Evolutionary conservation across 169 alveolate genomes (phyloP).

Genomic region (Eimeria sp.): DNA sequence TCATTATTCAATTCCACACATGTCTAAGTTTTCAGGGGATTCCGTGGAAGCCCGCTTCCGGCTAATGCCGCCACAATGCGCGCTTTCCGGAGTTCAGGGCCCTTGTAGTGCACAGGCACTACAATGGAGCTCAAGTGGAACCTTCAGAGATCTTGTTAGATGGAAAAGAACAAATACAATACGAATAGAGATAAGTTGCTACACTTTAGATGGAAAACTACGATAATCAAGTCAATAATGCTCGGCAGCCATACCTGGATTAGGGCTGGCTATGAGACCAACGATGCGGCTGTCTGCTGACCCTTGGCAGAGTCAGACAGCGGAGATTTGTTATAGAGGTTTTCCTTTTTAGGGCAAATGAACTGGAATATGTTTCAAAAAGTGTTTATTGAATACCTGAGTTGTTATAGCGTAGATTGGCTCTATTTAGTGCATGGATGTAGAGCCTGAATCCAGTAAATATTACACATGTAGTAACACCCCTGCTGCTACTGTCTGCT

Average conservation of each 20-base stretch:
- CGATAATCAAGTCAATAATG: background rate
- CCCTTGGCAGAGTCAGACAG: background rate
- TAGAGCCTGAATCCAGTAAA: background rate
- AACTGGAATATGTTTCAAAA: background rate
- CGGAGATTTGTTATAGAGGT: background rate
- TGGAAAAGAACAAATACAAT: background rate
- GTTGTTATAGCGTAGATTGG: background rate
- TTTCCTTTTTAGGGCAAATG: background rate
- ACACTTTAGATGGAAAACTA: background rate
- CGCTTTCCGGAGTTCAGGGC: background rate
- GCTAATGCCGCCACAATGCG: background rate
- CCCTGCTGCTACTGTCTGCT: no score
- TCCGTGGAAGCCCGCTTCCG: background rate
- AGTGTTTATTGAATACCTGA: background rate
- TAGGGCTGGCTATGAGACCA: background rate
- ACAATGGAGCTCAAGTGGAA: background rate
- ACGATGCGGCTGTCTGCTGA: background rate
- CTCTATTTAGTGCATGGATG: background rate
- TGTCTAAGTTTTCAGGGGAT: background rate
- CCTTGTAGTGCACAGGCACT: background rate
- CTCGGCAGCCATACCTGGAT: background rate
- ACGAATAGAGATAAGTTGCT: background rate
- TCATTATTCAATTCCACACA: slow-evolving; percentile 4
- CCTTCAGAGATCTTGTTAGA: background rate
- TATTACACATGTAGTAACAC: no score